Conservation (phyloP, 164 flowering plant species). For the Nelumbo lutea region DNA sequence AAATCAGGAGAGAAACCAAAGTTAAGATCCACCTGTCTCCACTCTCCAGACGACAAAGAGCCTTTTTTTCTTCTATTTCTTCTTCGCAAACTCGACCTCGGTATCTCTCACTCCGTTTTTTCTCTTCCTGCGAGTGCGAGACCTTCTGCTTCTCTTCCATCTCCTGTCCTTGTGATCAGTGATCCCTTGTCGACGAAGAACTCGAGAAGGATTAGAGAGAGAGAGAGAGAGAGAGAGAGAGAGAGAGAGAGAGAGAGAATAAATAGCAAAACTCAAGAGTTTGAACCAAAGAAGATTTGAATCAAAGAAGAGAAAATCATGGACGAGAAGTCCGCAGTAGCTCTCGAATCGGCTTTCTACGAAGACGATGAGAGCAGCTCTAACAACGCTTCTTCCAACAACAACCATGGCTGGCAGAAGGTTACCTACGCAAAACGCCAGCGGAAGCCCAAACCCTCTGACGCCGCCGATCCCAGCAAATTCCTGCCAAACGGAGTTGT, state of each 20-base stretch:
- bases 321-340: conserved; percentile 1
- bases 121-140: no score
- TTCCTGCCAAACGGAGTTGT: neutral
- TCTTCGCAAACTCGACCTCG: no score
- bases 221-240: neutral
- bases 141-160: no score
- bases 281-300: no score
- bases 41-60: no score
- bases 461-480: conserved; percentile 5
- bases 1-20: no score
- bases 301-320: neutral
- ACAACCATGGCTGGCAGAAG: conserved; percentile 82
- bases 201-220: neutral
- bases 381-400: conserved; percentile 5
- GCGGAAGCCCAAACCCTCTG: conserved; percentile 9
- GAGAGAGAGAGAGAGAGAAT: neutral
- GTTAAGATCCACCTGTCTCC: no score
- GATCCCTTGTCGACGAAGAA: neutral
- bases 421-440: conserved; percentile 64
- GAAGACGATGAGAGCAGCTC: neutral
- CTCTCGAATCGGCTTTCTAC: neutral
- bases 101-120: no score
- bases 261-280: no score
- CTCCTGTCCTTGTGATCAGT: no score
- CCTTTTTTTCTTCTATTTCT: no score